Conservation (phyloP, 2,329 filamentous ascomycete species). For the Apiospora saccharicola region DNA sequence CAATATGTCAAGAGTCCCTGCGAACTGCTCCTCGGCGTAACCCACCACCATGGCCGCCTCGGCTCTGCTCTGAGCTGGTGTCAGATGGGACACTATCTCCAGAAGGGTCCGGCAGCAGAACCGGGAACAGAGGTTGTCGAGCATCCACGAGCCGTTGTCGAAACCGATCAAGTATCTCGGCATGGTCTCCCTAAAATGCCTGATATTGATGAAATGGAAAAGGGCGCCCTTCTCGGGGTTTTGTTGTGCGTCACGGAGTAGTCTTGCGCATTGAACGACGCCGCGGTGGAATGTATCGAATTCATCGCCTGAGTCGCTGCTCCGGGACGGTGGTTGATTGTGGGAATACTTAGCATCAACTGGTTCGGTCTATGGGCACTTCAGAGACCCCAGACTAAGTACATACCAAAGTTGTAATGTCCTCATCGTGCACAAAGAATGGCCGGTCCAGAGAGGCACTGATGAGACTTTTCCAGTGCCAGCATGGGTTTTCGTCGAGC, state of each 20-base stretch:
- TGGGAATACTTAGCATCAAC: neutral
- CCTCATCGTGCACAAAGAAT: slow-evolving; percentile 25
- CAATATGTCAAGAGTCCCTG: neutral
- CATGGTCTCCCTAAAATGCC: neutral
- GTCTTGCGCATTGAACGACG: neutral
- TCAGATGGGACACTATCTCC: neutral
- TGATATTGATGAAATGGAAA: slow-evolving; percentile 1
- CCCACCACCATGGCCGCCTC: neutral
- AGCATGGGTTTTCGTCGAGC: neutral
- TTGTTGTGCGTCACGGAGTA: neutral
- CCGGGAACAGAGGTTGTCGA: neutral
- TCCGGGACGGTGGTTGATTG: neutral
- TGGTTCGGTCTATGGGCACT: neutral
- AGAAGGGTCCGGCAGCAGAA: neutral
- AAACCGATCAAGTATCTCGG: neutral
- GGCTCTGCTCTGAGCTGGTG: neutral
- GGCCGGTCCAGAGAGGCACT: slow-evolving; percentile 24
- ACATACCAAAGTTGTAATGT: slow-evolving; percentile 20
- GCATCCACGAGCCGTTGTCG: neutral
- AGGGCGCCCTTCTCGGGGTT: neutral
- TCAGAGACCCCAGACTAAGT: neutral
- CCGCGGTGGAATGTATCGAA: neutral
- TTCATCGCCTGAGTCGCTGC: neutral
- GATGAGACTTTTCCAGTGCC: neutral
- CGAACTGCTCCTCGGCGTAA: neutral